Percentiles rank a stretch among this genome's conserved stretches.
Evolutionary conservation across 2,329 filamentous ascomycete genomes (phyloP).

Genomic region (Calonectria pteridis): DNA sequence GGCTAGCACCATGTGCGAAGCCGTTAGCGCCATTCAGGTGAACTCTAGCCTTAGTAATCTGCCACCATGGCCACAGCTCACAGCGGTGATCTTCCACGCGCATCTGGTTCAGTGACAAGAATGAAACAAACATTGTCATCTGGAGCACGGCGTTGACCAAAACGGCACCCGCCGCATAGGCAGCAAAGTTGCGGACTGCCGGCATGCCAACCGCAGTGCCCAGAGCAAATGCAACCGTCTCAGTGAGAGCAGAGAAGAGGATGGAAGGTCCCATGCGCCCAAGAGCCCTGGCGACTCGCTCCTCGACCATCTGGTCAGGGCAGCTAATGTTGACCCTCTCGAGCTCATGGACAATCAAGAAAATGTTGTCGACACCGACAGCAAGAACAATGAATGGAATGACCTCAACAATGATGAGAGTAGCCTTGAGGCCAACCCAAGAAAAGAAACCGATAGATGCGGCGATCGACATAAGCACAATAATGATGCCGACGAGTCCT

Average conservation of each 20-base stretch:
- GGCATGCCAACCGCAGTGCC: slow-evolving; percentile 98
- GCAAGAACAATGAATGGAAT: slow-evolving; percentile 97
- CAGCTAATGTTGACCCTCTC: slow-evolving; percentile 94
- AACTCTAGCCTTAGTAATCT: slow-evolving; percentile 79
- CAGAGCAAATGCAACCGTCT: slow-evolving; percentile 92
- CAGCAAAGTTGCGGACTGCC: slow-evolving; percentile 95
- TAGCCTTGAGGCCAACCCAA: slow-evolving; percentile 91
- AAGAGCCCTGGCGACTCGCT: slow-evolving; percentile 87
- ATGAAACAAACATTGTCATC: slow-evolving; percentile 96
- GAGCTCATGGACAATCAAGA: slow-evolving; percentile 97
- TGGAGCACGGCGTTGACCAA: slow-evolving; percentile 98
- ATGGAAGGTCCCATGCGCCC: slow-evolving; percentile 98
- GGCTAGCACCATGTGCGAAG: slow-evolving; percentile 64
- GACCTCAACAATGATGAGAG: slow-evolving; percentile 97
- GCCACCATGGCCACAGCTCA: slow-evolving; percentile 92
- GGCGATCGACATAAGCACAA: slow-evolving; percentile 97
- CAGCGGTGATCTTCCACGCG: slow-evolving; percentile 89
- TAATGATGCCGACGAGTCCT: slow-evolving; percentile 93
- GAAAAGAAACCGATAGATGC: slow-evolving; percentile 97
- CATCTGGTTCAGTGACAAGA: slow-evolving; percentile 90
- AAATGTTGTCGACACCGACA: slow-evolving; percentile 98
- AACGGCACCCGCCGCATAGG: slow-evolving; percentile 95
- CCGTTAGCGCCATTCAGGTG: slow-evolving; percentile 72
- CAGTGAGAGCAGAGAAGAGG: slow-evolving; percentile 91
- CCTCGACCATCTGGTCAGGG: slow-evolving; percentile 88